These are phyloP conservation scores for Phaffomyces antillensis DNA, from an alignment of 805 yeast genomes.

Conservation along the genomic window DNA sequence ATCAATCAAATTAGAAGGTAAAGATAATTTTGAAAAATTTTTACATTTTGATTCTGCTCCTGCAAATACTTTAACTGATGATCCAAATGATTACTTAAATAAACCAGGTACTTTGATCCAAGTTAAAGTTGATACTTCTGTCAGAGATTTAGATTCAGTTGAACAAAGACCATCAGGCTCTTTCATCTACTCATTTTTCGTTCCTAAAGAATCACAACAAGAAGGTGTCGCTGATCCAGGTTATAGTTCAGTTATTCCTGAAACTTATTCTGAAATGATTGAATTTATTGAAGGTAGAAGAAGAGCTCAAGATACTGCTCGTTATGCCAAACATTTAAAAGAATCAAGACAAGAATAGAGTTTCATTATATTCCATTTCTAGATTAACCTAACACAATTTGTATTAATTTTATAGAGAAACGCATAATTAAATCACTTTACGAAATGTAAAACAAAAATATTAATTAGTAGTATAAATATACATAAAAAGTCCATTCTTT, in stretches of 20 bases:
- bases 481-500: neutral
- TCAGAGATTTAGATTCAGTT: conserved; percentile 58
- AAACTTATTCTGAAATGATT: conserved; percentile 88
- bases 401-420: too few relatives aligned
- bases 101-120: conserved; percentile 86
- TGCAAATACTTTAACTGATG: conserved; percentile 46
- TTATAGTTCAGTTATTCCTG: conserved; percentile 75
- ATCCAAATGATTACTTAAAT: conserved; percentile 50
- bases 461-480: neutral
- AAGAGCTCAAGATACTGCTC: conserved; percentile 78
- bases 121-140: conserved; percentile 80
- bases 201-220: conserved; percentile 47
- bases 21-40: conserved; percentile 20
- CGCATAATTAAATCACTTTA: too few relatives aligned
- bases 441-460: too few relatives aligned
- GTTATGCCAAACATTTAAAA: conserved; percentile 42
- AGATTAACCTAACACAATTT: too few relatives aligned
- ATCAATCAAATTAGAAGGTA: conserved; percentile 1
- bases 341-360: neutral
- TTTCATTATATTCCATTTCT: neutral
- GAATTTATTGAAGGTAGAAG: conserved; percentile 85
- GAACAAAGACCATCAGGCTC: conserved; percentile 71
- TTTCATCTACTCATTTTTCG: conserved; percentile 84
- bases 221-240: conserved; percentile 37
- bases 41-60: conserved; percentile 48